Conservation (phyloP, 2,329 filamentous ascomycete species). For the Hypoxylon sp. region DNA sequence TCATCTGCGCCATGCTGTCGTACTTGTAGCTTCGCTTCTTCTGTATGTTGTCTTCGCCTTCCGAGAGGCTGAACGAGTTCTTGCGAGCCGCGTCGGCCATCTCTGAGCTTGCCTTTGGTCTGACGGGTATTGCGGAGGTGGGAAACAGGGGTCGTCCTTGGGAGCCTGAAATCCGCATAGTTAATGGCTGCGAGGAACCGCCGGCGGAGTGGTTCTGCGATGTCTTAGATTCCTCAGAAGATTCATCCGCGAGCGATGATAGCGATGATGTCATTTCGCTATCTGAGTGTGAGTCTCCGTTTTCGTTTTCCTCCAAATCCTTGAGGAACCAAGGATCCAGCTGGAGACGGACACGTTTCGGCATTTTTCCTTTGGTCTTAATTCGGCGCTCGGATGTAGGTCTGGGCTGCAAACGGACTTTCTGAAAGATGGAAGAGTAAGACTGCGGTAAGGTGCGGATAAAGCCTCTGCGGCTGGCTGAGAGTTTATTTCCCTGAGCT, state of each 20-base stretch:
- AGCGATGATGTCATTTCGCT: slow-evolving; percentile 4
- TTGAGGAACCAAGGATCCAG: neutral
- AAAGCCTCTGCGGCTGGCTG: neutral
- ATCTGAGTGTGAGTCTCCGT: neutral
- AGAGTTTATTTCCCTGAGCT: neutral
- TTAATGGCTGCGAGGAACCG: neutral
- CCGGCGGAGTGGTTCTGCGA: neutral
- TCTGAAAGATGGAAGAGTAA: neutral
- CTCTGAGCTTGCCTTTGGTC: neutral
- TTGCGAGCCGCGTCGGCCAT: neutral
- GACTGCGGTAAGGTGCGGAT: neutral
- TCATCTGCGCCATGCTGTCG: slow-evolving; percentile 21
- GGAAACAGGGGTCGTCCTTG: slow-evolving; percentile 11
- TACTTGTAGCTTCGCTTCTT: slow-evolving; percentile 9
- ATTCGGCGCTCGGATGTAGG: neutral
- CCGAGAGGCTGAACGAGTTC: neutral
- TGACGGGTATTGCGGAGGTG: neutral
- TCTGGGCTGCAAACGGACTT: neutral
- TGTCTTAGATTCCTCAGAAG: neutral
- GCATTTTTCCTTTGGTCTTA: neutral
- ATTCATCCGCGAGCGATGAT: neutral
- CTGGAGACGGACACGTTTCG: neutral
- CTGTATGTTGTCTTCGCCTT: neutral
- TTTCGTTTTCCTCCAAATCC: neutral
- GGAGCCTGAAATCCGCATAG: slow-evolving; percentile 2